Conservation (phyloP, 2,329 filamentous ascomycete species). For the Nigrograna mackinnonii region DNA sequence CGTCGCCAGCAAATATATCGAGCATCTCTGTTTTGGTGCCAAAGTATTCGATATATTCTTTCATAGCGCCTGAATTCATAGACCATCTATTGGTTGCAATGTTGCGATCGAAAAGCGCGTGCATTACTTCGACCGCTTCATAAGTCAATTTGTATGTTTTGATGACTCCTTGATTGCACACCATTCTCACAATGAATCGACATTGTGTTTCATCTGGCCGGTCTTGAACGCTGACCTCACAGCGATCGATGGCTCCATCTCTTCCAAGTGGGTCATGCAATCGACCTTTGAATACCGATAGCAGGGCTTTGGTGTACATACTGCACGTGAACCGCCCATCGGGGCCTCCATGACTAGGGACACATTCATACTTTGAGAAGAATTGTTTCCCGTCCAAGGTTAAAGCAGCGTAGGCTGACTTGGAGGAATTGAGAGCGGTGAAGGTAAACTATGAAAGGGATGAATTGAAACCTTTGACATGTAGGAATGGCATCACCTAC, state of each 20-base stretch:
- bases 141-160: constrained; percentile 79
- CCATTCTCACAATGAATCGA: constrained; percentile 72
- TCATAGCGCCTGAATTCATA: constrained; percentile 70
- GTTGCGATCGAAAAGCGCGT: constrained; percentile 72
- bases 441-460: constrained; percentile 60
- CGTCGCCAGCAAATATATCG: constrained; percentile 71
- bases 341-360: constrained; percentile 37
- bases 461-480: constrained; percentile 7
- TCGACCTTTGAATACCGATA: constrained; percentile 75
- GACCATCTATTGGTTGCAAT: constrained; percentile 72
- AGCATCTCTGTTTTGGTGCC: constrained; percentile 79
- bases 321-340: constrained; percentile 70
- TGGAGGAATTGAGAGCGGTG: constrained; percentile 77
- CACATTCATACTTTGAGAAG: constrained; percentile 73
- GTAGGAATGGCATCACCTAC: constrained; percentile 44
- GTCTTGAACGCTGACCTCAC: constrained; percentile 75
- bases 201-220: constrained; percentile 69
- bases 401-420: constrained; percentile 77
- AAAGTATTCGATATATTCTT: constrained; percentile 80
- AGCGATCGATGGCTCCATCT: constrained; percentile 72
- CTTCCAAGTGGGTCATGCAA: constrained; percentile 65
- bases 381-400: constrained; percentile 69
- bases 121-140: constrained; percentile 72
- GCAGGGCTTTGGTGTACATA: constrained; percentile 69
- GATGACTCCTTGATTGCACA: constrained; percentile 75